Conservation (phyloP, 108 stramenopile genomes). For the Skeletonema menzelii region DNA sequence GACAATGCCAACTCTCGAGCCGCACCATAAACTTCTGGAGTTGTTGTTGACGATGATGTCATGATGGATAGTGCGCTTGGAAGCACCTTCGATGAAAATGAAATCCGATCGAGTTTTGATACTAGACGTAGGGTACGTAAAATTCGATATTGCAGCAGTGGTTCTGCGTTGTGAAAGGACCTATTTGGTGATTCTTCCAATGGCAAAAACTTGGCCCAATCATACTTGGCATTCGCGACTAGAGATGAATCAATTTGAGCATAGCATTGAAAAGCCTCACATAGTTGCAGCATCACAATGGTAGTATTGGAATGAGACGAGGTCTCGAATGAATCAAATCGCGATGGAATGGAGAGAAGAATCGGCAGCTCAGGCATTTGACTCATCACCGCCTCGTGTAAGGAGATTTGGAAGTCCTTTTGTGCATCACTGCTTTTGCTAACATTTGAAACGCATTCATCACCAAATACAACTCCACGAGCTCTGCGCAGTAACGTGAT, state of each 20-base stretch:
- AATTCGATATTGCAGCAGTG: slow-evolving; percentile 30
- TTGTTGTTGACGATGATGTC: slow-evolving; percentile 9
- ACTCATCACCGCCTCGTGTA: slow-evolving; percentile 22
- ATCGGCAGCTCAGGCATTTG: slow-evolving; percentile 64
- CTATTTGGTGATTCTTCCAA: slow-evolving; percentile 14
- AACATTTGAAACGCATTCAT: not conserved
- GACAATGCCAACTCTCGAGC: slow-evolving; percentile 34
- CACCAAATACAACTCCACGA: not conserved
- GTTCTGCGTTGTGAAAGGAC: slow-evolving; percentile 28
- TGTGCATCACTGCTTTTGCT: not conserved
- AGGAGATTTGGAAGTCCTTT: slow-evolving; percentile 9
- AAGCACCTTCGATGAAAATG: slow-evolving; percentile 34
- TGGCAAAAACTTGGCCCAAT: slow-evolving; percentile 76
- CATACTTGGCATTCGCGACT: slow-evolving; percentile 48
- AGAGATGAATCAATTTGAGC: slow-evolving; percentile 36
- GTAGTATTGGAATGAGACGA: slow-evolving; percentile 25
- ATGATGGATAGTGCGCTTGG: slow-evolving; percentile 11
- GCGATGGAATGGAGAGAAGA: slow-evolving; percentile 52
- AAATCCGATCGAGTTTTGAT: slow-evolving; percentile 4
- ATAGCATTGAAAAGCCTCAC: slow-evolving; percentile 46
- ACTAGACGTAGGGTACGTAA: slow-evolving; percentile 33
- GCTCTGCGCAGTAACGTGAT: slow-evolving; percentile 52
- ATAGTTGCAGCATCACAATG: slow-evolving; percentile 26
- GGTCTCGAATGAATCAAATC: slow-evolving; percentile 53
- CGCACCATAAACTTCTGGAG: slow-evolving; percentile 30